A percentile compares a stretch with the other conserved stretches of the same genome.
These are phyloP conservation scores for Paxillus rubicundulus DNA, from an alignment of 768 basidiomycete species.

Conservation along the genomic window DNA sequence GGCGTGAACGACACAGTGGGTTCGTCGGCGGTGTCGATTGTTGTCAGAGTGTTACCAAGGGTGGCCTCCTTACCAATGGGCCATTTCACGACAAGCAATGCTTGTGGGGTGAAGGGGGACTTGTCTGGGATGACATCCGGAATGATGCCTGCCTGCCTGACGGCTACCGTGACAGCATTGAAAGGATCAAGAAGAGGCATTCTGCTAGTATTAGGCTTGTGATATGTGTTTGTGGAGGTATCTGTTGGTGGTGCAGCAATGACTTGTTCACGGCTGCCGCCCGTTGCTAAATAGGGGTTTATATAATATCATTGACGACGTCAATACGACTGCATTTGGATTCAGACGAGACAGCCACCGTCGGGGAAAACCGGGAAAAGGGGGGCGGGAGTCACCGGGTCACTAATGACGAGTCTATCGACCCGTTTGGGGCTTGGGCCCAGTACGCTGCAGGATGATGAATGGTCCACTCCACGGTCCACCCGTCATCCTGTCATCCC, in stretches of 20 bases:
- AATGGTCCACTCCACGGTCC: too few species aligned
- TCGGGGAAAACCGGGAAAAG: background rate
- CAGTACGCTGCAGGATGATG: too few species aligned
- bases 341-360: background rate
- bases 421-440: too few species aligned
- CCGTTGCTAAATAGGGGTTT: conserved; percentile 3
- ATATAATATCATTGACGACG: conserved; percentile 17
- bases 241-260: background rate
- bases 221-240: background rate
- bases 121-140: conserved; percentile 30
- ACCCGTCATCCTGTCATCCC: too few species aligned
- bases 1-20: conserved; percentile 49
- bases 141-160: conserved; percentile 22
- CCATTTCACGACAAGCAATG: conserved; percentile 29
- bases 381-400: too few species aligned
- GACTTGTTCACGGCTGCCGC: background rate
- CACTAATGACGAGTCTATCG: too few species aligned
- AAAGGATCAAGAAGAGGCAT: conserved; percentile 30
- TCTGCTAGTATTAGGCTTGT: background rate
- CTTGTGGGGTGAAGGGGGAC: conserved; percentile 25
- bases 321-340: background rate
- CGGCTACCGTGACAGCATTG: conserved; percentile 12
- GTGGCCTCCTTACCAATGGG: conserved; percentile 32
- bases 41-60: conserved; percentile 38
- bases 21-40: conserved; percentile 44